Evolutionary conservation across 2,329 filamentous ascomycete species (phyloP).

Genomic region (Fusarium chlamydosporum): DNA sequence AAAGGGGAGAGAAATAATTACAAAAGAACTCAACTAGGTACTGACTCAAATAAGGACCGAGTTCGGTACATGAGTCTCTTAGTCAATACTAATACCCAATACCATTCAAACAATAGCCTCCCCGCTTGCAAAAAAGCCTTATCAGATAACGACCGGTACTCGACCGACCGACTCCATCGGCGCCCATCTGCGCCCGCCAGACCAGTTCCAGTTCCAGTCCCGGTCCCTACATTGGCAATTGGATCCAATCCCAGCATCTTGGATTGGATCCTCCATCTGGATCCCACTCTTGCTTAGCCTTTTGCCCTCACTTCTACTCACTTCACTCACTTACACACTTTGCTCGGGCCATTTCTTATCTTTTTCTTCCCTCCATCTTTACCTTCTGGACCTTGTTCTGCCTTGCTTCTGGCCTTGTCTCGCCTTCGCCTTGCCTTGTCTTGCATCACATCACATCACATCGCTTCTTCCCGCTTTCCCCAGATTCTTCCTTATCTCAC

Average conservation of each 20-base stretch:
- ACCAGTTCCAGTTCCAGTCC: conserved; percentile 29
- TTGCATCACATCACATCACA: conserved; percentile 27
- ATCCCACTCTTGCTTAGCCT: conserved; percentile 49
- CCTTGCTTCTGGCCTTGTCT: conserved; percentile 26
- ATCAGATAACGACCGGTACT: conserved; percentile 48
- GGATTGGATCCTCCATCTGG: conserved; percentile 24
- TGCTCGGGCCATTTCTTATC: conserved; percentile 46
- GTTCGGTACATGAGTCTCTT: conserved; percentile 41
- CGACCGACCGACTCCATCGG: conserved; percentile 48
- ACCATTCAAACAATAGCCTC: conserved; percentile 32
- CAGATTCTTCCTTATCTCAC: conserved; percentile 51
- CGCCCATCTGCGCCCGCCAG: conserved; percentile 50
- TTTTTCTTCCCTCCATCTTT: conserved; percentile 37
- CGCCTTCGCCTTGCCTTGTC: conserved; percentile 31
- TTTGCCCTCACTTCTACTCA: conserved; percentile 35
- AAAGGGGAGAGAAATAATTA: neutral
- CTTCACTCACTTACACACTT: conserved; percentile 50
- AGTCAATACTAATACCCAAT: conserved; percentile 40
- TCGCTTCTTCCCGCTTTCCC: conserved; percentile 48
- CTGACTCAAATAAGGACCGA: conserved; percentile 39
- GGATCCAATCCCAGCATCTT: conserved; percentile 46
- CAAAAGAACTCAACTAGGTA: conserved; percentile 22
- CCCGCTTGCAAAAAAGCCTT: conserved; percentile 49
- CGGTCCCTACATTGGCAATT: conserved; percentile 43
- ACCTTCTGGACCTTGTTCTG: conserved; percentile 39